Evolutionary conservation across 164 flowering plant genomes (phyloP).

Genomic region (Umbilicus rupestris): DNA sequence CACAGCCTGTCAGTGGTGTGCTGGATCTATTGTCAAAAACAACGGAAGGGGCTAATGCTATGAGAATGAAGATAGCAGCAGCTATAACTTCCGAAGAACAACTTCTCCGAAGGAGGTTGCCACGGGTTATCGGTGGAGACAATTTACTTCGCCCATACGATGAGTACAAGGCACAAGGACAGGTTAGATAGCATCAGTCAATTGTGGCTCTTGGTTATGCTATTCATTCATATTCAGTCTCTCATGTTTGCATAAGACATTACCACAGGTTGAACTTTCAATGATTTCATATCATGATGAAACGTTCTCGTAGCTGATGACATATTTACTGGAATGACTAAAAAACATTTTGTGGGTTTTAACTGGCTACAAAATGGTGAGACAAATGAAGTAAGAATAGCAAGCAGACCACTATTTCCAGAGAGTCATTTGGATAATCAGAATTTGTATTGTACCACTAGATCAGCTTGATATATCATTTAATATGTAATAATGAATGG

Average conservation of each 20-base stretch:
- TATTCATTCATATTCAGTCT: not conserved
- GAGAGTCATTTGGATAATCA: no score
- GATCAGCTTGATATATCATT: not conserved
- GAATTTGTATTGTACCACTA: no score
- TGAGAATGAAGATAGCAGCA: conserved; percentile 89
- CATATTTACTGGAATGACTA: not conserved
- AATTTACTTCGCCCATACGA: conserved; percentile 86
- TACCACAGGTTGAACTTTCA: not conserved
- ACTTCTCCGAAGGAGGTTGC: conserved; percentile 81
- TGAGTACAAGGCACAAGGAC: conserved; percentile 90
- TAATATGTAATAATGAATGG: not conserved
- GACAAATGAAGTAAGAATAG: not conserved
- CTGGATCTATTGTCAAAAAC: conserved; percentile 94
- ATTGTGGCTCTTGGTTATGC: not conserved
- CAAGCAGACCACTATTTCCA: no score
- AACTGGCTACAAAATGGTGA: not conserved
- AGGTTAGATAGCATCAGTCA: conserved; percentile 36
- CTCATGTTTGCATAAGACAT: no score
- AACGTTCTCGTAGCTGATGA: not conserved
- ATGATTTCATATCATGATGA: not conserved
- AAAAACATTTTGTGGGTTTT: no score
- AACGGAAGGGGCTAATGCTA: conserved; percentile 99
- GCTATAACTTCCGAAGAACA: conserved; percentile 98
- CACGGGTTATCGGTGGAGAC: conserved; percentile 91
- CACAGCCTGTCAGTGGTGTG: conserved; percentile 98